These are phyloP conservation scores for Meira nashicola DNA, from an alignment of 1,284 basidiomycete species.

Conservation along the genomic window DNA sequence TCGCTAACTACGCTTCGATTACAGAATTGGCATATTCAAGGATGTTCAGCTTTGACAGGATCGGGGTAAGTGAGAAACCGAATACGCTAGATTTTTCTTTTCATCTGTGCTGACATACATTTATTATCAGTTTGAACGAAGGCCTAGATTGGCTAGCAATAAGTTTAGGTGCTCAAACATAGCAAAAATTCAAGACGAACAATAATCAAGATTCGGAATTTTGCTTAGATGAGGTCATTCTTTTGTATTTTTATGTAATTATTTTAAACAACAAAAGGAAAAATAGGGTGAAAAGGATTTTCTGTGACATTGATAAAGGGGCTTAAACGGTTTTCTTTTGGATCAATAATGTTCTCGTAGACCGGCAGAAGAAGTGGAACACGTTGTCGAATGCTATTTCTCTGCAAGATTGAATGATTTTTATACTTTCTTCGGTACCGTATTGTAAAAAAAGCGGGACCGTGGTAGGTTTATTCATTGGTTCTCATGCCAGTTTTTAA, in stretches of 20 bases:
- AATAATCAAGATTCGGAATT: background rate
- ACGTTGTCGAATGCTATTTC: too few species aligned
- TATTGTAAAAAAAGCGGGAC: too few species aligned
- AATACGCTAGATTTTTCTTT: background rate
- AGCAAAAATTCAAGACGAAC: background rate
- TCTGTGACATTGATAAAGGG: background rate
- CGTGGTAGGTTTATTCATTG: too few species aligned
- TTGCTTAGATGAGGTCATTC: too few species aligned
- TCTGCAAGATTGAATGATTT: too few species aligned
- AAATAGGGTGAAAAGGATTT: background rate
- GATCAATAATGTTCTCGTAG: too few species aligned
- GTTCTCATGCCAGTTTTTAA: too few species aligned
- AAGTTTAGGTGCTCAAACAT: constrained; percentile 32
- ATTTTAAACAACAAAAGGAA: background rate
- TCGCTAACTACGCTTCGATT: constrained; percentile 56
- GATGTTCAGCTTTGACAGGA: constrained; percentile 56
- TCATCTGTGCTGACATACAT: background rate
- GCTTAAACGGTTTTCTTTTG: too few species aligned
- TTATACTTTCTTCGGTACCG: too few species aligned
- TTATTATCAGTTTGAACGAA: constrained; percentile 26
- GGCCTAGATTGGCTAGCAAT: constrained; percentile 47
- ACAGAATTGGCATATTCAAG: constrained; percentile 59
- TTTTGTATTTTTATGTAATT: too few species aligned
- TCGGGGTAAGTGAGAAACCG: constrained; percentile 27
- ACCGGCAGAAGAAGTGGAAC: too few species aligned